Conservation (phyloP, 2,329 filamentous ascomycete species). For the Fusarium setosum region DNA sequence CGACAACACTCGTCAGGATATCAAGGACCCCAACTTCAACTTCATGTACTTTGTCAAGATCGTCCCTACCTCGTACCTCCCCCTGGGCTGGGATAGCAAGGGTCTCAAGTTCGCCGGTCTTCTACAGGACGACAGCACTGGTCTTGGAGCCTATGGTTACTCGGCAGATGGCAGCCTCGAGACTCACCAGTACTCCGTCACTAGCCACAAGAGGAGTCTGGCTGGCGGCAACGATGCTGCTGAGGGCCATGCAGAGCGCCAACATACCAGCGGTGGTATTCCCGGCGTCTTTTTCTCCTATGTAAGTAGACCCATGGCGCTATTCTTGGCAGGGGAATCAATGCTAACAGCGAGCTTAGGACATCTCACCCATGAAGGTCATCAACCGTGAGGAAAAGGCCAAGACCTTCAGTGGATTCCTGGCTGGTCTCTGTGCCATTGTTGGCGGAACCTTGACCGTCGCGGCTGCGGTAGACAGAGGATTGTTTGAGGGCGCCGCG, state of each 20-base stretch:
- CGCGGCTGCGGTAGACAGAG: conserved; percentile 91
- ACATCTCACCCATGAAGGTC: conserved; percentile 99
- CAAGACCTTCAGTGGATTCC: conserved; percentile 91
- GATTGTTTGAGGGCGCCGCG: conserved; percentile 87
- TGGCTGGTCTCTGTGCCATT: conserved; percentile 94
- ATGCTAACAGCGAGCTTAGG: conserved; percentile 60
- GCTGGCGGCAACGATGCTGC: conserved; percentile 84
- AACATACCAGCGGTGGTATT: conserved; percentile 91
- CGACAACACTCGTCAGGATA: conserved; percentile 81
- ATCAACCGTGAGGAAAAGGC: conserved; percentile 92
- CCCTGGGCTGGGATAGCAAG: conserved; percentile 85
- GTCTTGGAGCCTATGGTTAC: conserved; percentile 65
- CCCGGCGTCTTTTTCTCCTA: conserved; percentile 99
- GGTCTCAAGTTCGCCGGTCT: conserved; percentile 43
- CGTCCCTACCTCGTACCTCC: conserved; percentile 93
- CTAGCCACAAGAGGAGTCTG: conserved; percentile 92
- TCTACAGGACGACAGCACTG: conserved; percentile 70
- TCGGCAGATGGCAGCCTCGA: conserved; percentile 84
- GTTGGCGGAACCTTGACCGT: conserved; percentile 96
- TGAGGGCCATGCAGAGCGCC: conserved; percentile 90
- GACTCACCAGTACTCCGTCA: conserved; percentile 98
- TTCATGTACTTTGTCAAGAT: conserved; percentile 99
- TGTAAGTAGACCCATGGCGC: conserved; percentile 65
- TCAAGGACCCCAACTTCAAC: conserved; percentile 87
- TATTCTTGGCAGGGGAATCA: neutral